A percentile compares a stretch with the other conserved stretches of the same genome.
phyloP scores from a whole-genome alignment of 129 eudicot genomes.

The Cynara cardunculus region DNA sequence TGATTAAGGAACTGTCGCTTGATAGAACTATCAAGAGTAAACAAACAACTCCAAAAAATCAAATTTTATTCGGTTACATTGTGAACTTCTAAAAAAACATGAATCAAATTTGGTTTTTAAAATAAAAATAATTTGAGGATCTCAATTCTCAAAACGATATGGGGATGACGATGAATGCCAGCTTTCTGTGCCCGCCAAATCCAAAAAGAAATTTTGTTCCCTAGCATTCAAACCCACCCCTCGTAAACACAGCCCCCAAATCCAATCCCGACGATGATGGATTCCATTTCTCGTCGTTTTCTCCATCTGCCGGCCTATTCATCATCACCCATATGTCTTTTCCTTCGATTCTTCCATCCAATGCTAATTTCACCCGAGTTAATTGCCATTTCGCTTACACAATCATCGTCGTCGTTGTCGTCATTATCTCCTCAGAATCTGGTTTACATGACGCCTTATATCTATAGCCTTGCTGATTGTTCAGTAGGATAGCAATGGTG shows the following conservation, averaged over 20 bases:
- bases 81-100: no score
- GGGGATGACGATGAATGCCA: slow-evolving; percentile 17
- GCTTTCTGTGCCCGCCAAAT: slow-evolving; percentile 25
- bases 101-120: no score
- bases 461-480: neutral
- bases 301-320: slow-evolving; percentile 28
- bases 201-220: slow-evolving; percentile 25
- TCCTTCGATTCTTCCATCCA: slow-evolving; percentile 12
- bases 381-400: neutral
- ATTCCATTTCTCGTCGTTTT: slow-evolving; percentile 34
- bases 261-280: slow-evolving; percentile 25
- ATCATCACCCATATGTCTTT: slow-evolving; percentile 18
- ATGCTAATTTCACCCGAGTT: neutral
- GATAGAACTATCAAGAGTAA: no score
- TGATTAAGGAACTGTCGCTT: no score
- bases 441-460: neutral
- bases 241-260: slow-evolving; percentile 33
- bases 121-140: neutral
- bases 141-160: neutral
- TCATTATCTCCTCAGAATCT: neutral
- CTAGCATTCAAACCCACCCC: slow-evolving; percentile 23
- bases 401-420: neutral
- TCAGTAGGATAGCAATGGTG: neutral
- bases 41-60: no score
- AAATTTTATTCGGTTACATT: no score